Evolutionary conservation across 768 basidiomycete species (phyloP), one percentile per base, ranked within the genome.

Genomic region (Solioccasus polychromus): DNA sequence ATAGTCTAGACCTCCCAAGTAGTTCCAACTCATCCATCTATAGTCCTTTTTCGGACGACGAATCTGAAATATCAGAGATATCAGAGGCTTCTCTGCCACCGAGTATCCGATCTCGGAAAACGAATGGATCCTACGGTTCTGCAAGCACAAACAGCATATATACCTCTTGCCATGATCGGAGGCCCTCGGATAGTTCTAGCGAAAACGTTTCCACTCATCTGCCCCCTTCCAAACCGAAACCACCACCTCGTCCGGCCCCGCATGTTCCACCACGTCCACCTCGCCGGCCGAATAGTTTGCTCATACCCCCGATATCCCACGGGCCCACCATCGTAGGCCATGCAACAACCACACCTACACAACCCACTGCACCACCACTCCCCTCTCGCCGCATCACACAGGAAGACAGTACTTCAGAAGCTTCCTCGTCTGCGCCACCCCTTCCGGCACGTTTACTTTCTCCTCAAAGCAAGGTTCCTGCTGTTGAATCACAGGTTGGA

Each of bases 371-470:
- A 15, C 68, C 66, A 22, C 72, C 73, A 18, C 73, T 80, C 8
- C 76, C 76, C 8, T 65, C 76, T 22, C 63, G 63, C 15, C 63
- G 51, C 8, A 6, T 31, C 3, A 24, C 45, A 3, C 48, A 45
- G 12, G 54, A 50, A 8, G 60, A 58, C 17, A 14, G n/a, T 26
- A 12, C 14, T 3, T 17, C 25, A 6, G 58, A 56, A 2, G 7
- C 24, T 10, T 35, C 26, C 1, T 18, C 51, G 15, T 26, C 42
- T 8, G 62, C 55, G 2, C 64, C 65, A 17, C 66, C 58, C 8
- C 45, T 66, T 20, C 79, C 78, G 14, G 53, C 68, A 8, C 73
- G 79, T 35, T 66, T 42, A 11, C 34, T 22, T 1, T 23, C 41
- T 30, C 35, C 44, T 9, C 47, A 29, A 31, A 42, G 32, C 26